phyloP scores from a whole-genome alignment of 345 rosid species.

The Salix koriyanagi region DNA sequence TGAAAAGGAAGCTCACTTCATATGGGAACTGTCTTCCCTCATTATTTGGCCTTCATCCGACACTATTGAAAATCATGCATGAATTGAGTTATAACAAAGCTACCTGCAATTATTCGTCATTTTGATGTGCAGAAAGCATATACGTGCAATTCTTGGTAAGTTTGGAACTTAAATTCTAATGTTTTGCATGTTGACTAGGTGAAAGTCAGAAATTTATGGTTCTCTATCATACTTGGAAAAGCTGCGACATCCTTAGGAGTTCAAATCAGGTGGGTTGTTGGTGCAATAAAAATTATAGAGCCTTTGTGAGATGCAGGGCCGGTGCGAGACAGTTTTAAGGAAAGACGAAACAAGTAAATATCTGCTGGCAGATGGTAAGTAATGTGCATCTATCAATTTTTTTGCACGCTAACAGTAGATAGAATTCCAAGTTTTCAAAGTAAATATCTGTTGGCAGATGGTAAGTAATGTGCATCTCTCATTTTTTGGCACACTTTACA shows the following conservation, averaged over 20 bases:
- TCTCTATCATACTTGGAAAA: not conserved
- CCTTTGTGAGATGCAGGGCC: not conserved
- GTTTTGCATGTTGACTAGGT: not conserved
- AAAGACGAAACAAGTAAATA: not conserved
- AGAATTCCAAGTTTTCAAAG: not conserved
- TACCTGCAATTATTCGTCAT: too few relatives aligned
- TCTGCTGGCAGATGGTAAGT: not conserved
- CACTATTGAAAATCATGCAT: not conserved
- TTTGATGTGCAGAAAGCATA: not conserved
- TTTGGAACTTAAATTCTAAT: too few relatives aligned
- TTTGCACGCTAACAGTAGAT: not conserved
- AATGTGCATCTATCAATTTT: not conserved
- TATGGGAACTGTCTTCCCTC: not conserved
- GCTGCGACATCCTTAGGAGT: not conserved
- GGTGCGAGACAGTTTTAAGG: not conserved
- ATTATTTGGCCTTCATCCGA: too few relatives aligned
- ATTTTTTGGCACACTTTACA: not conserved
- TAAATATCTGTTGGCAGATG: not conserved
- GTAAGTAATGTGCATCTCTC: not conserved
- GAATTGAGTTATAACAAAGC: not conserved
- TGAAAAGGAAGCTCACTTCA: not conserved
- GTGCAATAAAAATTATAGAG: not conserved
- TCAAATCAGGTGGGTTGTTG: not conserved
- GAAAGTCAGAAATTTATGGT: not conserved
- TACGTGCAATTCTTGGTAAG: not conserved